phyloP scores from a whole-genome alignment of 495 filamentous ascomycete genomes.

The Penicillium fimorum region DNA sequence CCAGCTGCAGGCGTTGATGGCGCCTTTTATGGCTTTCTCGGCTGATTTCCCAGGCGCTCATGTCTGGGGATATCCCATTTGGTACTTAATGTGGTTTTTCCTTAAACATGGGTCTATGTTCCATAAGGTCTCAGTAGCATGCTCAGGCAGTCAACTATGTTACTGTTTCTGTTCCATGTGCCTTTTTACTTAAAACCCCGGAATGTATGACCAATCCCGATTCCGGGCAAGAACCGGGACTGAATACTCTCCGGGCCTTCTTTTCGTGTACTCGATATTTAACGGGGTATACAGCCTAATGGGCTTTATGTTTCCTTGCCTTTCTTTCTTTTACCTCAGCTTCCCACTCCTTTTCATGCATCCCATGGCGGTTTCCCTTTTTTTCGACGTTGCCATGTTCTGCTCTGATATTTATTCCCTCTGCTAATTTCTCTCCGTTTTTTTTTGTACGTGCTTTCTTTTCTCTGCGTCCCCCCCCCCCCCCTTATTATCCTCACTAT shows the following conservation, averaged over 20 bases:
- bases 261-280: constrained; percentile 4
- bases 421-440: constrained; percentile 9
- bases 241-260: neutral
- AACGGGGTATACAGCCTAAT: neutral
- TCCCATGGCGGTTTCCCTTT: constrained; percentile 22
- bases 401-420: constrained; percentile 2
- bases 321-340: constrained; percentile 1
- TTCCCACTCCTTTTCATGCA: constrained; percentile 23
- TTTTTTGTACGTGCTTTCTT: constrained; percentile 25
- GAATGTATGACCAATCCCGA: neutral
- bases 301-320: neutral
- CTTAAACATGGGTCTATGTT: constrained; percentile 5
- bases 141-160: neutral
- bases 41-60: constrained; percentile 33
- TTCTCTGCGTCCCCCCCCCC: constrained; percentile 7
- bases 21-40: constrained; percentile 23
- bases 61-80: constrained; percentile 24
- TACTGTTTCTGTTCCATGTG: constrained; percentile 7
- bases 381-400: constrained; percentile 10
- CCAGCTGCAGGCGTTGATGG: constrained; percentile 40
- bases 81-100: constrained; percentile 18
- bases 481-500: neutral
- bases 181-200: constrained; percentile 9
- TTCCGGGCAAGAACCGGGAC: constrained; percentile 3
- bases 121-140: constrained; percentile 9